Percentiles rank a stretch among this genome's conserved stretches.
phyloP scores from a whole-genome alignment of 345 rosid genomes.

The Tarenaya hassleriana region DNA sequence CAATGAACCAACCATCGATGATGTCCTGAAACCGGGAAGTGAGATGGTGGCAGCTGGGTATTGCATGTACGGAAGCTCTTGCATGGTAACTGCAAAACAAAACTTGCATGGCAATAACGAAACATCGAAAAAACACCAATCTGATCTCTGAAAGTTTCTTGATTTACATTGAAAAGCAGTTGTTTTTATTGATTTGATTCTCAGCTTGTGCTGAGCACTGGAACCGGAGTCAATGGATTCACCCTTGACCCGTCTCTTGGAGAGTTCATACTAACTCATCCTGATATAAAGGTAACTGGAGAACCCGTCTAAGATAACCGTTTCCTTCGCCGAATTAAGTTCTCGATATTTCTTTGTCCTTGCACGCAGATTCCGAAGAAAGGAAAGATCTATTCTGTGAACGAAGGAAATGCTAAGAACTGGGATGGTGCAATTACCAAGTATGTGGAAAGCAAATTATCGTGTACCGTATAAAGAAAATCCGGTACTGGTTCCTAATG shows the following conservation, averaged over 20 bases:
- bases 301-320: neutral
- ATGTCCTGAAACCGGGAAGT: conserved; percentile 87
- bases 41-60: conserved; percentile 95
- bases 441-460: conserved; percentile 32
- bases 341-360: conserved; percentile 9
- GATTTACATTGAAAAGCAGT: neutral
- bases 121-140: neutral
- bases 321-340: conserved; percentile 8
- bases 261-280: conserved; percentile 93
- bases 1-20: conserved; percentile 66
- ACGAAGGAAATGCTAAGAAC: conserved; percentile 96
- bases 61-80: conserved; percentile 99
- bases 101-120: conserved; percentile 5
- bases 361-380: conserved; percentile 68
- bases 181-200: conserved; percentile 9
- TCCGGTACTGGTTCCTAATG: neutral
- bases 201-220: conserved; percentile 92
- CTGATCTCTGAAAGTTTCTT: neutral
- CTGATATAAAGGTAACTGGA: conserved; percentile 70
- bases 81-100: no score
- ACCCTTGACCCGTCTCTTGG: conserved; percentile 98
- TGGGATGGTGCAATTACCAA: conserved; percentile 95
- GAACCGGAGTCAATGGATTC: conserved; percentile 87
- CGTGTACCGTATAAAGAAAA: neutral
- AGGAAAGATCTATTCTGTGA: conserved; percentile 93